Conservation (phyloP, 176 grass and related monocot species). For the Poa pratensis region DNA sequence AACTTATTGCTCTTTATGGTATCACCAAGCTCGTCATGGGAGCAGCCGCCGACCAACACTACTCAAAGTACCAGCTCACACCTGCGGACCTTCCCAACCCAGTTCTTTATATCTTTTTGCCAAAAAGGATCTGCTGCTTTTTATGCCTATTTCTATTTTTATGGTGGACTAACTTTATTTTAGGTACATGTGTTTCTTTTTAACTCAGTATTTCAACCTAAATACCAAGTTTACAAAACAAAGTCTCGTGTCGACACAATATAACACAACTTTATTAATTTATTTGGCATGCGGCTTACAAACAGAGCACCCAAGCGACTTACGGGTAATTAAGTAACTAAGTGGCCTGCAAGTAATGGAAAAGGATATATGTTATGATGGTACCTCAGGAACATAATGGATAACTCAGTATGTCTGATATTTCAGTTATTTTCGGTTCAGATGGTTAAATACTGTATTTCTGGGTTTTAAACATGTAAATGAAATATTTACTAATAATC, state of each 20-base stretch:
- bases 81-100: background rate
- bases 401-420: background rate
- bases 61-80: constrained; percentile 54
- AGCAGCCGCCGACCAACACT: constrained; percentile 63
- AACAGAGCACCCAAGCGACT: background rate
- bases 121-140: background rate
- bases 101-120: background rate
- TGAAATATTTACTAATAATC: background rate
- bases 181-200: background rate
- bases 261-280: background rate
- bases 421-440: background rate
- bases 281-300: background rate
- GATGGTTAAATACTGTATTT: background rate
- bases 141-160: background rate
- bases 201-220: background rate
- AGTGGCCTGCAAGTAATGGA: background rate
- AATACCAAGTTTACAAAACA: background rate
- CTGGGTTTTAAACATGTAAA: background rate
- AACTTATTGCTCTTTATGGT: constrained; percentile 47
- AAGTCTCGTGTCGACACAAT: background rate
- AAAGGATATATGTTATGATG: background rate
- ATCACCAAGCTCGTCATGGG: constrained; percentile 66
- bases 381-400: background rate
- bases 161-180: background rate
- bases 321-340: background rate